Conservation (phyloP, 75 land plant genomes). For the Adiantum capillusveneris region DNA sequence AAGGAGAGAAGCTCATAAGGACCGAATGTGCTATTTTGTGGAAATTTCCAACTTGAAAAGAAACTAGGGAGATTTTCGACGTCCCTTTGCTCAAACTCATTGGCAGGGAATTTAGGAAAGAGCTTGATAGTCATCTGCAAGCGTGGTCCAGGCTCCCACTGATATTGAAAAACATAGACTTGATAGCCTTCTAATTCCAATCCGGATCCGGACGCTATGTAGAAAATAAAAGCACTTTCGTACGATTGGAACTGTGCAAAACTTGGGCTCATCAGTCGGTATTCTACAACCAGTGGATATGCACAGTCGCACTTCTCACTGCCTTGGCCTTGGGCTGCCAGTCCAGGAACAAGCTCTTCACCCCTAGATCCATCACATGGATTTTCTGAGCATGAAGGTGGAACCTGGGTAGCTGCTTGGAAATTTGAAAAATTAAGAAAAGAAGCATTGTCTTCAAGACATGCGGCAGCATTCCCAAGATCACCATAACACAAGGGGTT, state of each 20-base stretch:
- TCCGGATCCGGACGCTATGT: conserved; percentile 26
- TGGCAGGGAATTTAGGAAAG: conserved; percentile 15
- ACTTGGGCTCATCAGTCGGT: conserved; percentile 78
- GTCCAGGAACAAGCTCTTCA: conserved; percentile 29
- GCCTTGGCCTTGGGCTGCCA: conserved; percentile 10
- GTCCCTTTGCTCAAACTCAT: conserved; percentile 46
- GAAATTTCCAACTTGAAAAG: conserved; percentile 55
- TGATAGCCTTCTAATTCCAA: conserved; percentile 40
- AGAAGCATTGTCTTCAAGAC: not conserved
- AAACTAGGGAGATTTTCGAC: conserved; percentile 30
- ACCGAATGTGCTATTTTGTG: conserved; percentile 51
- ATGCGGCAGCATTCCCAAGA: not conserved
- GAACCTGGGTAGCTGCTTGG: not conserved
- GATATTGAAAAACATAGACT: conserved; percentile 36
- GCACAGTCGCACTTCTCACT: conserved; percentile 58
- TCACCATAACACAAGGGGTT: conserved; percentile 31
- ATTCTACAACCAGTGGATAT: conserved; percentile 51
- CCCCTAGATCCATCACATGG: conserved; percentile 22
- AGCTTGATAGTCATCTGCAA: conserved; percentile 59
- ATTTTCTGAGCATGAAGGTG: not conserved
- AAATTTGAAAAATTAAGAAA: not conserved
- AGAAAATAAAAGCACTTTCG: conserved; percentile 16
- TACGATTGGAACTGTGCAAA: conserved; percentile 54
- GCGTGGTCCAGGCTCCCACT: conserved; percentile 80
- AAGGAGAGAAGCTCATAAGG: conserved; percentile 84